phyloP scores from a whole-genome alignment of 768 basidiomycete species.

The Fistulinella prunicolor region DNA sequence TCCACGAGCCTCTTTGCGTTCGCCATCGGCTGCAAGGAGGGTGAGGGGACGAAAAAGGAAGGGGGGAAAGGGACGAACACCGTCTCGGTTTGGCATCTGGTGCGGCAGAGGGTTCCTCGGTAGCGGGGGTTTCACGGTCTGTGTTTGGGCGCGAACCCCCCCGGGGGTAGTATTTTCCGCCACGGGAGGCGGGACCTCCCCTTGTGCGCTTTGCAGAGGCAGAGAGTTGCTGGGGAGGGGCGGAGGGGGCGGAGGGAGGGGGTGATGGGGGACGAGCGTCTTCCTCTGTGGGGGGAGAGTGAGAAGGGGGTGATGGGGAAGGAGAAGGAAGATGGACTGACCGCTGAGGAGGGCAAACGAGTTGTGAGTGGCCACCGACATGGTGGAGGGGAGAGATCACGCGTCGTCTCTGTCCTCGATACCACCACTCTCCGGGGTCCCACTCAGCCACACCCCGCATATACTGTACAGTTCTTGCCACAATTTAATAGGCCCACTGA shows the following conservation, averaged over 20 bases:
- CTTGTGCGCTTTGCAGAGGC: slow-evolving; percentile 45
- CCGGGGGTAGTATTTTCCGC: slow-evolving; percentile 67
- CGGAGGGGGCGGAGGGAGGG: slow-evolving; percentile 30
- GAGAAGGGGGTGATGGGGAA: slow-evolving; percentile 1
- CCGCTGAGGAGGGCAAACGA: slow-evolving; percentile 82
- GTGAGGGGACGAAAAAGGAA: slow-evolving; percentile 2
- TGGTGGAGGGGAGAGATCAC: slow-evolving; percentile 34
- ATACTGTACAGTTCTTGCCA: slow-evolving; percentile 38
- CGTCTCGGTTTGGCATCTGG: slow-evolving; percentile 34
- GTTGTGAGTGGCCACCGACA: slow-evolving; percentile 91
- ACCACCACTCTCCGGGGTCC: slow-evolving; percentile 40
- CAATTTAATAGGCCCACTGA: slow-evolving; percentile 17
- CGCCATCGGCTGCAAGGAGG: slow-evolving; percentile 37
- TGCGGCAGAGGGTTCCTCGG: slow-evolving; percentile 35
- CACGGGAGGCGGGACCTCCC: slow-evolving; percentile 60
- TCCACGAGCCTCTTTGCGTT: slow-evolving; percentile 43
- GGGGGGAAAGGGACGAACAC: slow-evolving; percentile 22
- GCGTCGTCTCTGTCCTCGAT: too few relatives aligned
- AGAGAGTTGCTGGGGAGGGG: slow-evolving; percentile 31
- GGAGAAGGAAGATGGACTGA: slow-evolving; percentile 34
- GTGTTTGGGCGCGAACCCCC: slow-evolving; percentile 51
- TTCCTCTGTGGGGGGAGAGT: slow-evolving; percentile 38
- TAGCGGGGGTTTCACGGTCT: slow-evolving; percentile 37
- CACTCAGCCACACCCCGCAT: slow-evolving; percentile 44
- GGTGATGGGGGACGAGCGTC: slow-evolving; percentile 42